These are phyloP conservation scores for Ampelocalamus luodianensis DNA, from an alignment of 176 grass and related monocot species.

Conservation along the genomic window DNA sequence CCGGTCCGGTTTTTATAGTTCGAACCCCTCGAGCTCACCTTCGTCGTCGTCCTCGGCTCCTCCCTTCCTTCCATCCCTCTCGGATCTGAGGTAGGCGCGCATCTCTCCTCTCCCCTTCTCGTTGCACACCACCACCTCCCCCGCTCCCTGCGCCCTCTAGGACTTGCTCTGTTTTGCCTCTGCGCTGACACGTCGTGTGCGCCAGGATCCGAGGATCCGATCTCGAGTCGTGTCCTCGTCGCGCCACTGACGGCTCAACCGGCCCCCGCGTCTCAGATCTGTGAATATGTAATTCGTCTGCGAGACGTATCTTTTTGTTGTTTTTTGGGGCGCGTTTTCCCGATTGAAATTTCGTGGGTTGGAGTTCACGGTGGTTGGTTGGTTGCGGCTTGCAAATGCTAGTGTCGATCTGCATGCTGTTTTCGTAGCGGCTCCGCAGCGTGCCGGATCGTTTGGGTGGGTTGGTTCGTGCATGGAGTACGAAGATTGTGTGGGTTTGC, in stretches of 20 bases:
- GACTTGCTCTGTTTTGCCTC: neutral
- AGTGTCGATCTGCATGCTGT: neutral
- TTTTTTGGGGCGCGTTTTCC: neutral
- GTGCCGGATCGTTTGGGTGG: neutral
- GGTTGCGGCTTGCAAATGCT: neutral
- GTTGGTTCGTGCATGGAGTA: neutral
- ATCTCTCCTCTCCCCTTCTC: neutral
- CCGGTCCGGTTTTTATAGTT: neutral
- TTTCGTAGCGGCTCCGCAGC: neutral
- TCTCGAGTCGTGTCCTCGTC: neutral
- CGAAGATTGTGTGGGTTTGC: neutral
- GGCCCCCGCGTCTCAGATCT: neutral
- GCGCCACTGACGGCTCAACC: neutral
- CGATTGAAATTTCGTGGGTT: neutral
- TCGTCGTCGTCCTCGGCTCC: constrained; percentile 10
- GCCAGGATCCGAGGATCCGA: neutral
- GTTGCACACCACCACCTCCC: neutral
- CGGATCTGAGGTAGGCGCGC: constrained; percentile 59
- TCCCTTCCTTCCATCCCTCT: neutral
- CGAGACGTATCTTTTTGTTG: neutral
- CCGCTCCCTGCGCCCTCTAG: neutral
- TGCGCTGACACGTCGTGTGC: neutral
- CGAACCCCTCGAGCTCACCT: neutral
- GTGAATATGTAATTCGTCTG: neutral
- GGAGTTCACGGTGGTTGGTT: neutral